Evolutionary conservation across 768 basidiomycete genomes (phyloP).

Genomic region (Pholiota conissans): DNA sequence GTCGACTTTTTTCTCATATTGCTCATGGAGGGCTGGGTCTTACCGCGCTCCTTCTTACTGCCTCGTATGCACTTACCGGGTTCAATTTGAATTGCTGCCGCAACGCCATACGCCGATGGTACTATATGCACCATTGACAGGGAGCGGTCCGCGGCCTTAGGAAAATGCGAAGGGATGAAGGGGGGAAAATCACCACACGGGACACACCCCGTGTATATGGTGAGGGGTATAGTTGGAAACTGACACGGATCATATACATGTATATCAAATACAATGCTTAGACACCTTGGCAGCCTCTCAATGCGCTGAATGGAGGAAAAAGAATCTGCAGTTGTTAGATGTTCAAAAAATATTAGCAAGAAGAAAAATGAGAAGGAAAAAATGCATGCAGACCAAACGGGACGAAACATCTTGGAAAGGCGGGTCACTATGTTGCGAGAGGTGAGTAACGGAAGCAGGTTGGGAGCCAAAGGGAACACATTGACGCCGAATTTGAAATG

Average conservation of each 20-base stretch:
- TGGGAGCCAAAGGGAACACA: neutral
- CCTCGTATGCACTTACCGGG: no score
- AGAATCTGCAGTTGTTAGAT: neutral
- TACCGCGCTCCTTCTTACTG: neutral
- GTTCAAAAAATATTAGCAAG: neutral
- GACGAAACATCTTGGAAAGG: slow-evolving; percentile 1
- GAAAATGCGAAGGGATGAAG: no score
- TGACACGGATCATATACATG: neutral
- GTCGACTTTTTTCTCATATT: neutral
- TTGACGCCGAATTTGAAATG: slow-evolving; percentile 6
- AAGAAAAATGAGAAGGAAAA: neutral
- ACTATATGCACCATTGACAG: no score
- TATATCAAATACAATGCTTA: neutral
- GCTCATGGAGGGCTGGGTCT: neutral
- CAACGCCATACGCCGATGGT: no score
- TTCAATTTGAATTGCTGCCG: no score
- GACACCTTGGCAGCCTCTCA: neutral
- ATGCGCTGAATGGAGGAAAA: neutral
- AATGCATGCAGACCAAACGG: neutral
- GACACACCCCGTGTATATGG: no score
- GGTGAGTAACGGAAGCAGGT: neutral
- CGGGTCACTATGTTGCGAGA: slow-evolving; percentile 1
- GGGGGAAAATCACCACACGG: no score
- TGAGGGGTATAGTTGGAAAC: neutral
- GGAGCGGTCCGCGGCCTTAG: no score